Conservation (phyloP, 2,329 filamentous ascomycete species). For the Orbilia blumenaviensis region DNA sequence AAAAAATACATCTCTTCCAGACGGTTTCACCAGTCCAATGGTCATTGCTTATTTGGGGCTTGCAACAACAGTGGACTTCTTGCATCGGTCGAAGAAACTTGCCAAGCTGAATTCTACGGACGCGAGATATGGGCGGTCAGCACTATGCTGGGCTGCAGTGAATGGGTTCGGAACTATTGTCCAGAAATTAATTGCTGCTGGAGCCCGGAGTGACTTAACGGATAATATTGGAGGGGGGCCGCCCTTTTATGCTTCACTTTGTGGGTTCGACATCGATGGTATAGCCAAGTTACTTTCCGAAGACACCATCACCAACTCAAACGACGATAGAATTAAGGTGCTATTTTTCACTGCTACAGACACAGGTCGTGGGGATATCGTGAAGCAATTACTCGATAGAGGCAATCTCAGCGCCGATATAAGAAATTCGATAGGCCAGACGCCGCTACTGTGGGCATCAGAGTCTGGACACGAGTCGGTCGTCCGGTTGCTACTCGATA, state of each 20-base stretch:
- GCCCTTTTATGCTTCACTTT: conserved; percentile 4
- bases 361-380: background rate
- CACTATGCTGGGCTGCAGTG: background rate
- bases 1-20: background rate
- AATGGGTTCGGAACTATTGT: background rate
- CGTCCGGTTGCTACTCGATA: background rate
- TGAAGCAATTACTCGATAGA: background rate
- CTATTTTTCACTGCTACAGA: background rate
- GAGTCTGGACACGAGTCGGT: background rate
- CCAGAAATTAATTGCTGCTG: background rate
- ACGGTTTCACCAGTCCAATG: background rate
- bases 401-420: background rate
- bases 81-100: background rate
- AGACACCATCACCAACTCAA: background rate
- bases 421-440: background rate
- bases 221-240: conserved; percentile 17
- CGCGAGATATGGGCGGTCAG: conserved; percentile 5
- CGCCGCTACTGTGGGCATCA: too few relatives aligned
- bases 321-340: background rate
- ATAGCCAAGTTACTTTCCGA: background rate
- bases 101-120: background rate
- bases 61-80: background rate
- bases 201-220: background rate
- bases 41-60: background rate
- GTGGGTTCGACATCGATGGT: background rate